Base-by-base conservation (phyloP, 768 basidiomycete species). In the Pulveroboletus sp. region DNA sequence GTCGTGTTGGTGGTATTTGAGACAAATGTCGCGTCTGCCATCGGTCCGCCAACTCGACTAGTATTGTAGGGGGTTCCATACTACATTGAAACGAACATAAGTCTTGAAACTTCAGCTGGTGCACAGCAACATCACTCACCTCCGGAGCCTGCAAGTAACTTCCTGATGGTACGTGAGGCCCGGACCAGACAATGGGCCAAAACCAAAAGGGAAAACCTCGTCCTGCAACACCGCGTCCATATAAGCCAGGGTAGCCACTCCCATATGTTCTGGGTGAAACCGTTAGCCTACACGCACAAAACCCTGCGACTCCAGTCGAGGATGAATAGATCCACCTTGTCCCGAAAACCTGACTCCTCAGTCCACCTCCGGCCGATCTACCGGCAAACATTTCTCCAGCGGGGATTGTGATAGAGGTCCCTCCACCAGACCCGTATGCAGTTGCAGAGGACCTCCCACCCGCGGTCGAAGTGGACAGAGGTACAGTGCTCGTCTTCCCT, bases 191-290 rank as follows among this genome's bases (percentile, higher is more conserved):
- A 10, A 85, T 35, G 7, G 84, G 84, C 83, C 83, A 86, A 67
- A 76, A 86, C 53, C 72, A 73, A 60, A 82, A 86, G 1, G 85
- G 85, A 59, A 86, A 85, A 3, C 72, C 72, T 0, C 73, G 72
- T 0, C 75, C 74, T 1, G 54, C 37, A 16, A 82, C 78, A 13
- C 81, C 80, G 4, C 72, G 70, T 7, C 70, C 68, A 4, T 58
- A 3, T 5, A 72, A 22, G 2, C 79, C 78, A 30, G 82, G 82
- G 57, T 85, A 85, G 3, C 84, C 83, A 53, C 81, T 84, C 6
- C 83, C 83, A 51, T 83, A 85, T 4, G 59, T 51, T 26, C 82
- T 84, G 47, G 1, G 5, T 51, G 43, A 38, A 16, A 13, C 43
- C 2, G 34, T 55, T 19, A 58, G 29, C 4, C 10, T 39, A n/a